A percentile compares a stretch with the other conserved stretches of the same genome.
Evolutionary conservation across 345 rosid genomes (phyloP).

Genomic region (Hypericum androsaemum): DNA sequence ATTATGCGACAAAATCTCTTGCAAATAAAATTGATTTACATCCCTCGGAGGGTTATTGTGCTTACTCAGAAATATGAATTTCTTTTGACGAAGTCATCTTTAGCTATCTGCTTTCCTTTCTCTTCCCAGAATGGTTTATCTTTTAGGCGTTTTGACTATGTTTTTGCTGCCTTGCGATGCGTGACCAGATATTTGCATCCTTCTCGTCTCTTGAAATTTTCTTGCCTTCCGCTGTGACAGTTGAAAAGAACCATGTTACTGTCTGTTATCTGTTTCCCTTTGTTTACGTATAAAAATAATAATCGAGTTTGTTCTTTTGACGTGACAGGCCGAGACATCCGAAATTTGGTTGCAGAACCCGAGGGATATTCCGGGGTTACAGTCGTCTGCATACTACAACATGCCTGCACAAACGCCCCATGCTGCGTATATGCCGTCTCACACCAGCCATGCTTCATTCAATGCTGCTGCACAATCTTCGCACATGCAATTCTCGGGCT

Average conservation of each 20-base stretch:
- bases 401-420: constrained; percentile 78
- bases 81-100: too few species aligned
- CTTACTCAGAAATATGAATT: too few species aligned
- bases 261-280: not conserved
- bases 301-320: not conserved
- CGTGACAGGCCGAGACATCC: constrained; percentile 67
- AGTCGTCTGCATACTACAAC: constrained; percentile 67
- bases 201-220: too few species aligned
- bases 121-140: too few species aligned
- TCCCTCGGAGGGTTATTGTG: too few species aligned
- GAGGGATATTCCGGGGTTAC: constrained; percentile 60
- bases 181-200: too few species aligned
- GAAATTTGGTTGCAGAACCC: constrained; percentile 92
- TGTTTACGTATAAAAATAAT: not conserved
- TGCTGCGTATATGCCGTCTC: constrained; percentile 61
- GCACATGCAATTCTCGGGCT: constrained; percentile 82
- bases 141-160: too few species aligned
- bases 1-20: not conserved
- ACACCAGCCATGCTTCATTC: constrained; percentile 66
- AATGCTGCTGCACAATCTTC: constrained; percentile 82
- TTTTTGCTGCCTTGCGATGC: too few species aligned
- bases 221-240: not conserved
- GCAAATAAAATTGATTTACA: too few species aligned
- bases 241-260: not conserved
- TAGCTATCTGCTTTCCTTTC: too few species aligned